Conservation (phyloP, 2,329 filamentous ascomycete species). For the Thelonectria discophora region DNA sequence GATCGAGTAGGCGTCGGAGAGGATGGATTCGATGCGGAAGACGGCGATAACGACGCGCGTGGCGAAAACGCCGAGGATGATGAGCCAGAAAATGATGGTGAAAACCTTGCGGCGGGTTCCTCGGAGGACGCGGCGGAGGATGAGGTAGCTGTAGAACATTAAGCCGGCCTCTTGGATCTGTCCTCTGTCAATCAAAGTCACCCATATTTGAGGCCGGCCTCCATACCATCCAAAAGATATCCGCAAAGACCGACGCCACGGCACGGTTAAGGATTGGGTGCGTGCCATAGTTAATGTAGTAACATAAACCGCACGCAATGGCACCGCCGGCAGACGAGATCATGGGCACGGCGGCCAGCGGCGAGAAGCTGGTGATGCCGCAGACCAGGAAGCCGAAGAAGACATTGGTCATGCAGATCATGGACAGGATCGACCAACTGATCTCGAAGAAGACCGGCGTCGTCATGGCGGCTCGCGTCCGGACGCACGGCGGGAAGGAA, state of each 20-base stretch:
- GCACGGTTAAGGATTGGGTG: conserved; percentile 37
- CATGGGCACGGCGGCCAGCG: conserved; percentile 50
- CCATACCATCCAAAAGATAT: conserved; percentile 52
- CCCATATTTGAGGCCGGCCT: background rate
- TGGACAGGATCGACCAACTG: conserved; percentile 54
- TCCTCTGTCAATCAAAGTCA: background rate
- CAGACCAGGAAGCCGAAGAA: conserved; percentile 50
- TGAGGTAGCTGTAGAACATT: conserved; percentile 61
- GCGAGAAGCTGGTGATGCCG: conserved; percentile 50
- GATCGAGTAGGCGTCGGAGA: conserved; percentile 34
- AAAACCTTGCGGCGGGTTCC: conserved; percentile 53
- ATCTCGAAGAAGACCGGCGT: conserved; percentile 49
- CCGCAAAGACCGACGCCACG: conserved; percentile 48
- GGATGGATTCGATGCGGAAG: conserved; percentile 42
- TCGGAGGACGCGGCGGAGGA: conserved; percentile 59
- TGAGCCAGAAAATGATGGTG: conserved; percentile 62
- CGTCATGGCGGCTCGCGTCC: conserved; percentile 4
- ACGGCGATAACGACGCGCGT: conserved; percentile 54
- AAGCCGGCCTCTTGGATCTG: conserved; percentile 54
- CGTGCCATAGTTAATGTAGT: conserved; percentile 50
- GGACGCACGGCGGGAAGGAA: background rate
- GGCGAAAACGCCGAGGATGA: conserved; percentile 59
- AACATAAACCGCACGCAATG: conserved; percentile 53
- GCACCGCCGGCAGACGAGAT: conserved; percentile 49
- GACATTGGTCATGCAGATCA: conserved; percentile 51